Evolutionary conservation across 805 yeast genomes (phyloP).

Genomic region (Saturnispora saitoi): DNA sequence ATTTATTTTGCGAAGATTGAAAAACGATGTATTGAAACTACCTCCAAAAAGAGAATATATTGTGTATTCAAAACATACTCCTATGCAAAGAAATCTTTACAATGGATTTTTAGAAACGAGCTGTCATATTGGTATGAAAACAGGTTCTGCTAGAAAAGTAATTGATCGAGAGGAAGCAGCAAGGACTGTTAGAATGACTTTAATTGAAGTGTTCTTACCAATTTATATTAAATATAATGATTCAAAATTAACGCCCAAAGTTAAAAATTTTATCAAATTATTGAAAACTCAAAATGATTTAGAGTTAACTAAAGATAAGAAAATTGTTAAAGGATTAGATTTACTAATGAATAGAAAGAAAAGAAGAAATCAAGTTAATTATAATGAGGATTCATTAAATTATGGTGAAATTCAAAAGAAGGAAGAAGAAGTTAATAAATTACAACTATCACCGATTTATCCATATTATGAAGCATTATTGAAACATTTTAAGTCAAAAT

Average conservation of each 20-base stretch:
- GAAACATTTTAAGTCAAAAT: conserved; percentile 38
- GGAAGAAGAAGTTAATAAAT: conserved; percentile 2
- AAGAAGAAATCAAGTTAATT: conserved; percentile 5
- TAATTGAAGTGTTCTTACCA: conserved; percentile 36
- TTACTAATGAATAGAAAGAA: conserved; percentile 2
- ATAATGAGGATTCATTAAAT: conserved; percentile 13
- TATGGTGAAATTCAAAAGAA: conserved; percentile 5
- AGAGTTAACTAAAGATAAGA: not conserved
- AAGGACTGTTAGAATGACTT: conserved; percentile 27
- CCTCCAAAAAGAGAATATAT: conserved; percentile 91
- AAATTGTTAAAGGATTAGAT: conserved; percentile 1
- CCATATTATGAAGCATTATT: conserved; percentile 2
- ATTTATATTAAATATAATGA: conserved; percentile 20
- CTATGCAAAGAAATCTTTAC: conserved; percentile 47
- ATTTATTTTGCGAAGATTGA: conserved; percentile 73
- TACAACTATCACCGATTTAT: not conserved
- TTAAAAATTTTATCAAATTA: not conserved
- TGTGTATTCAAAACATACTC: conserved; percentile 60
- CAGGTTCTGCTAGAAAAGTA: not conserved
- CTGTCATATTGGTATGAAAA: conserved; percentile 1
- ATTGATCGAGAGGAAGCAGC: conserved; percentile 4
- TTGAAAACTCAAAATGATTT: not conserved
- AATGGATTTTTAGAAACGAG: conserved; percentile 7
- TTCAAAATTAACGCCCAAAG: conserved; percentile 3
- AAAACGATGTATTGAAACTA: conserved; percentile 59